Percentiles rank a stretch among this genome's conserved stretches.
Evolutionary conservation across 2,329 filamentous ascomycete species (phyloP).

Genomic region (Leptographium procerum): DNA sequence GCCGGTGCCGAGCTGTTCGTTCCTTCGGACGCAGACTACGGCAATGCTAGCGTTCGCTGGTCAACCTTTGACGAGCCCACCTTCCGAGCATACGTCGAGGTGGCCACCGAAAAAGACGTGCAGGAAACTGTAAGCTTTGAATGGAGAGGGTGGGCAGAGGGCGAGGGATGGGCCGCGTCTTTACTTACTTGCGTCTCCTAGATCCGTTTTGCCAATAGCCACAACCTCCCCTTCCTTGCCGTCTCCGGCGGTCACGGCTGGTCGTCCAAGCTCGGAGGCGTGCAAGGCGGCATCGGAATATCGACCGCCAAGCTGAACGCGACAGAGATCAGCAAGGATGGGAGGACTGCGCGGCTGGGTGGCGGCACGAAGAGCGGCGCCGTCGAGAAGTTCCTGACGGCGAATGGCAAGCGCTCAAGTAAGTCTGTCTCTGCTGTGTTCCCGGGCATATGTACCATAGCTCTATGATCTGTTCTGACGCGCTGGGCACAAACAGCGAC

Average conservation of each 20-base stretch:
- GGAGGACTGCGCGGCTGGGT: neutral
- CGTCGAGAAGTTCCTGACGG: neutral
- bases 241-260: neutral
- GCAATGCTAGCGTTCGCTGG: neutral
- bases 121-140: neutral
- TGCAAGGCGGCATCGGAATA: neutral
- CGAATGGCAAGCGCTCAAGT: neutral
- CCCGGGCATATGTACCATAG: no score
- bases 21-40: neutral
- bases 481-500: neutral
- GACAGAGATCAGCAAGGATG: neutral
- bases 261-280: neutral
- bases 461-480: neutral
- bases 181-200: neutral
- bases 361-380: neutral
- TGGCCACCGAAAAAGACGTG: neutral
- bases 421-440: neutral
- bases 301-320: neutral
- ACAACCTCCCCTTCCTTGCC: neutral
- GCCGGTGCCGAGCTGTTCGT: neutral
- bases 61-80: neutral
- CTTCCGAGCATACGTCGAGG: neutral
- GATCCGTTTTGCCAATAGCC: neutral
- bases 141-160: no score
- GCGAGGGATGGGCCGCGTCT: no score